Conservation (phyloP, 148 eudicot genomes). For the Rhododendron ovatum region DNA sequence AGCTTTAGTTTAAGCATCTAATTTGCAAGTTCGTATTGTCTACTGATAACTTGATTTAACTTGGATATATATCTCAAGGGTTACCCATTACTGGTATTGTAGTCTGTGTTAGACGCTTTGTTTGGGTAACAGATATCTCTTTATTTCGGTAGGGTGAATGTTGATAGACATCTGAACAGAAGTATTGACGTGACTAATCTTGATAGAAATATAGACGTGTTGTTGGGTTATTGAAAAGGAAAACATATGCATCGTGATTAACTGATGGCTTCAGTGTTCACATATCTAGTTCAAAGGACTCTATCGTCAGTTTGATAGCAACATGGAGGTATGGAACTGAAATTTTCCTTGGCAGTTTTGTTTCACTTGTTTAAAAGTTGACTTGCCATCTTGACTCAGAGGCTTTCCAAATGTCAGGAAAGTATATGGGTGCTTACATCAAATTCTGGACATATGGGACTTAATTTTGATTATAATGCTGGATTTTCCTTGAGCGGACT, state of each 20-base stretch:
- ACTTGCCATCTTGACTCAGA: background rate
- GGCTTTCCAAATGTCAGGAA: background rate
- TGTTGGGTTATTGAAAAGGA: background rate
- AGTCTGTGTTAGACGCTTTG: background rate
- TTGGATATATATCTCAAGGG: background rate
- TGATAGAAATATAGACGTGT: background rate
- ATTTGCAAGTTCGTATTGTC: background rate
- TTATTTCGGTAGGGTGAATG: background rate
- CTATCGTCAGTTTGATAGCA: background rate
- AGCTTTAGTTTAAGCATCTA: background rate
- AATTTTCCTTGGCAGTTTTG: background rate
- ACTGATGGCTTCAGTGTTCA: background rate
- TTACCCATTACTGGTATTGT: background rate
- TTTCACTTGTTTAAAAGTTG: background rate
- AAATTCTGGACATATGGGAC: background rate
- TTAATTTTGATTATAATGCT: background rate
- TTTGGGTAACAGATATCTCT: background rate
- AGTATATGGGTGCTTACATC: background rate
- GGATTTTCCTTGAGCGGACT: background rate
- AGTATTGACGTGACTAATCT: background rate
- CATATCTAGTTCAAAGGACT: background rate
- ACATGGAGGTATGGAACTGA: background rate
- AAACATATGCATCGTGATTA: background rate
- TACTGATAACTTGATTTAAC: background rate
- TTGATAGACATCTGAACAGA: conserved; percentile 1